These are phyloP conservation scores for Antrodiella citrinella DNA, from an alignment of 768 basidiomycete species.

Conservation along the genomic window DNA sequence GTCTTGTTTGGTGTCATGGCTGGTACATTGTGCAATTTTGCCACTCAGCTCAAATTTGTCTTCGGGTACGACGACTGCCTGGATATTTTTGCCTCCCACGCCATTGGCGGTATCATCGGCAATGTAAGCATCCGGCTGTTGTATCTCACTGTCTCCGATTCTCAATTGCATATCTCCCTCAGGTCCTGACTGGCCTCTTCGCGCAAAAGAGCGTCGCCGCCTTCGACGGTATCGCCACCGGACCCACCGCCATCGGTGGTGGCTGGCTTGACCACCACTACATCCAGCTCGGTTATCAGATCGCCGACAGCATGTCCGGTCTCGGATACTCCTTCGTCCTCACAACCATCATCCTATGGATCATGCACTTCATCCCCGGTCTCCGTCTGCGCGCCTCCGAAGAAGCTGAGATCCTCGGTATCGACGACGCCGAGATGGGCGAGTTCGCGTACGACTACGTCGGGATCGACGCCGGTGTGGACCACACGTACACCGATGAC, in stretches of 20 bases:
- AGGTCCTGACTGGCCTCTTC: constrained; percentile 79
- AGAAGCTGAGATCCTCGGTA: constrained; percentile 70
- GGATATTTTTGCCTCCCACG: constrained; percentile 87
- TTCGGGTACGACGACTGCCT: constrained; percentile 72
- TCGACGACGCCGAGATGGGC: constrained; percentile 68
- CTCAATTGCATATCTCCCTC: constrained; percentile 44
- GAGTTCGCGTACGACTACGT: constrained; percentile 50
- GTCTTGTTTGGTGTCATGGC: constrained; percentile 82
- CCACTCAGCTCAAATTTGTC: constrained; percentile 89
- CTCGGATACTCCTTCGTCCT: constrained; percentile 66
- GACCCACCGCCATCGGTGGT: constrained; percentile 45
- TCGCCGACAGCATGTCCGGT: constrained; percentile 66
- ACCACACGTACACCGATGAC: constrained; percentile 20
- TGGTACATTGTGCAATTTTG: constrained; percentile 84
- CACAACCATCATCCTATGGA: constrained; percentile 82
- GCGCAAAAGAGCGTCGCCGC: constrained; percentile 73
- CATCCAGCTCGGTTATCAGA: constrained; percentile 78
- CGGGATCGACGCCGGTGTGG: constrained; percentile 25
- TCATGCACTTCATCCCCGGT: constrained; percentile 83
- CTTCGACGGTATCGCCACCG: constrained; percentile 57
- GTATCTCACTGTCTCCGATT: constrained; percentile 35
- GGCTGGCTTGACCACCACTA: constrained; percentile 86
- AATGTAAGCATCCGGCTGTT: constrained; percentile 30
- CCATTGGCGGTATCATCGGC: constrained; percentile 70
- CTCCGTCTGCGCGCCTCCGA: constrained; percentile 61